phyloP scores from a whole-genome alignment of 2,329 filamentous ascomycete species.

The Cercospora zeae-maydis region DNA sequence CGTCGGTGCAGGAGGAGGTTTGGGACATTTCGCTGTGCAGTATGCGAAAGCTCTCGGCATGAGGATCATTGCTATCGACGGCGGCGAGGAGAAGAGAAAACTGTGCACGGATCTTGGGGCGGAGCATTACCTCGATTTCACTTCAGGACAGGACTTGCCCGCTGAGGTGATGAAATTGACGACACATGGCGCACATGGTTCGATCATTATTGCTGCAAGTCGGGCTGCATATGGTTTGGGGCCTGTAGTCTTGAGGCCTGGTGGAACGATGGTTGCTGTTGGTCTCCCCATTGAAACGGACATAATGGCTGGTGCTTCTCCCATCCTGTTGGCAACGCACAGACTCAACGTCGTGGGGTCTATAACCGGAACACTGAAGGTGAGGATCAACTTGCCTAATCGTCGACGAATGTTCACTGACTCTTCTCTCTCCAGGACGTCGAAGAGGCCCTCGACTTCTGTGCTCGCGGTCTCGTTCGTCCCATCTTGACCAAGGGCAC shows the following conservation, averaged over 20 bases:
- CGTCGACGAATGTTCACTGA: neutral
- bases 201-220: slow-evolving; percentile 38
- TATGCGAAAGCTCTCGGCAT: slow-evolving; percentile 37
- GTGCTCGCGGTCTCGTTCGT: slow-evolving; percentile 42
- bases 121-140: slow-evolving; percentile 41
- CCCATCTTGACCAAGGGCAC: slow-evolving; percentile 41
- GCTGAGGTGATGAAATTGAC: slow-evolving; percentile 38
- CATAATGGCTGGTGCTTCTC: slow-evolving; percentile 40
- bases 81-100: slow-evolving; percentile 37
- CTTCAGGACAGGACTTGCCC: slow-evolving; percentile 34
- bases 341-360: slow-evolving; percentile 44
- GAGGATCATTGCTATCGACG: slow-evolving; percentile 41
- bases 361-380: slow-evolving; percentile 43
- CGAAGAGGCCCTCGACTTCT: slow-evolving; percentile 46
- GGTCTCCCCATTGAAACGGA: slow-evolving; percentile 36
- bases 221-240: slow-evolving; percentile 38
- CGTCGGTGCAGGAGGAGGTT: slow-evolving; percentile 38
- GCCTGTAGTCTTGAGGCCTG: slow-evolving; percentile 35
- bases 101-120: slow-evolving; percentile 40
- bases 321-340: slow-evolving; percentile 40
- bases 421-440: slow-evolving; percentile 34
- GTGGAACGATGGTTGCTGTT: slow-evolving; percentile 40
- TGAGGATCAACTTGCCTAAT: neutral
- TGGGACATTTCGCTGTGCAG: slow-evolving; percentile 32
- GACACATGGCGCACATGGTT: slow-evolving; percentile 39